Evolutionary conservation across 2,329 filamentous ascomycete species (phyloP).

Genomic region (Xylariaceae sp.): DNA sequence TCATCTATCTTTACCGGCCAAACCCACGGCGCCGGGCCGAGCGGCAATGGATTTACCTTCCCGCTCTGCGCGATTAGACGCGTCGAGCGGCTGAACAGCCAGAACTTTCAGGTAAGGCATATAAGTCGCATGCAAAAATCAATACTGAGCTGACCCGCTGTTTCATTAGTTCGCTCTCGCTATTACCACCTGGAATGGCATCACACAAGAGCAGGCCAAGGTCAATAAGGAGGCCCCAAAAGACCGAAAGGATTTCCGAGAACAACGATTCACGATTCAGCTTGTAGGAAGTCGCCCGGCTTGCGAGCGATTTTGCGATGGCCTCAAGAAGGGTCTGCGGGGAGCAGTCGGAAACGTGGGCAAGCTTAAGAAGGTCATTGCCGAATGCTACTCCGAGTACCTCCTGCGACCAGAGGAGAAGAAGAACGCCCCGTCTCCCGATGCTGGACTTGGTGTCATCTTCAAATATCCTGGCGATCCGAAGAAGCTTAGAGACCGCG

Average conservation of each 20-base stretch:
- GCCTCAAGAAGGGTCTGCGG: constrained; percentile 81
- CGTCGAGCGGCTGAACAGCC: constrained; percentile 88
- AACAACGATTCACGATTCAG: constrained; percentile 87
- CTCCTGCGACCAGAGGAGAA: constrained; percentile 59
- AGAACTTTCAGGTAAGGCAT: constrained; percentile 64
- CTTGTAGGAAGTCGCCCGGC: constrained; percentile 81
- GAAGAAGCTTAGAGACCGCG: constrained; percentile 86
- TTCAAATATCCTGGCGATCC: constrained; percentile 95
- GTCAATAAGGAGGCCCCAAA: constrained; percentile 38
- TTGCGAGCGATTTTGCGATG: constrained; percentile 95
- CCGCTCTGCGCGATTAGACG: constrained; percentile 86
- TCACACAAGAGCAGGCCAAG: constrained; percentile 47
- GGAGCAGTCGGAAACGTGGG: constrained; percentile 83
- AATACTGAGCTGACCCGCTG: constrained; percentile 12
- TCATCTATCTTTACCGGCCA: constrained; percentile 86
- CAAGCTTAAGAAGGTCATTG: constrained; percentile 72
- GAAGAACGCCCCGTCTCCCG: constrained; percentile 65
- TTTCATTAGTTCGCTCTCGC: constrained; percentile 75
- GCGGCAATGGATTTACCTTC: constrained; percentile 92
- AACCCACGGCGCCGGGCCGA: constrained; percentile 86
- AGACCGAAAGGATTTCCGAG: constrained; percentile 43
- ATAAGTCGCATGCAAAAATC: background rate
- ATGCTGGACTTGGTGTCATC: constrained; percentile 85
- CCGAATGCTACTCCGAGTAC: constrained; percentile 89
- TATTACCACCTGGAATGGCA: constrained; percentile 89